A percentile compares a stretch with the other conserved stretches of the same genome.
phyloP scores from a whole-genome alignment of 805 yeast genomes.

The Jamesozyma jinghongensis region DNA sequence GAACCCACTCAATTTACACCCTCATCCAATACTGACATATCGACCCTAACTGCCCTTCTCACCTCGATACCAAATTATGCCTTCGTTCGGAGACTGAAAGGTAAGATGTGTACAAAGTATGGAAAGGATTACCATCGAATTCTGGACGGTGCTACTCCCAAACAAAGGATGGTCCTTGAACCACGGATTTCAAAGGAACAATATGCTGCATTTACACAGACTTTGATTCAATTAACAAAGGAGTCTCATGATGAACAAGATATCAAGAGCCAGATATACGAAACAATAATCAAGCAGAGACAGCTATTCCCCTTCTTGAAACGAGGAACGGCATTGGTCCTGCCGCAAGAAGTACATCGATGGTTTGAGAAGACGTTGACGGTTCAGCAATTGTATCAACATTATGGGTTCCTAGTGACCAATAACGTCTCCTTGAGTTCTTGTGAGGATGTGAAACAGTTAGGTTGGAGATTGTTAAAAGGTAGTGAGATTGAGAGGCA shows the following conservation, averaged over 20 bases:
- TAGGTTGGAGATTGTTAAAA: slow-evolving; percentile 15
- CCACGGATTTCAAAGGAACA: neutral
- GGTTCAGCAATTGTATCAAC: slow-evolving; percentile 13
- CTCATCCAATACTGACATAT: neutral
- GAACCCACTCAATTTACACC: no score
- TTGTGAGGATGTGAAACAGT: slow-evolving; percentile 7
- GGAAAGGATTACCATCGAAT: neutral
- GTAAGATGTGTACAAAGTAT: neutral
- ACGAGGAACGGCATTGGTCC: slow-evolving; percentile 7
- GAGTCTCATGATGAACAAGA: slow-evolving; percentile 2
- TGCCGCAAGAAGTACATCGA: slow-evolving; percentile 19
- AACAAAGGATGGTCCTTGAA: neutral
- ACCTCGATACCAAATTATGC: neutral
- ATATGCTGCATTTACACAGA: neutral
- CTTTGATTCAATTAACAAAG: neutral
- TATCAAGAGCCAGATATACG: slow-evolving; percentile 10
- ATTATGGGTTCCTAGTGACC: slow-evolving; percentile 20
- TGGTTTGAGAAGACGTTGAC: slow-evolving; percentile 22
- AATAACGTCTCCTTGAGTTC: slow-evolving; percentile 17
- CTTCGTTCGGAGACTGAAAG: neutral
- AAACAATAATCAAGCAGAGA: slow-evolving; percentile 15
- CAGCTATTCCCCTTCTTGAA: slow-evolving; percentile 11
- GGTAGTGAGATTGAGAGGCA: slow-evolving; percentile 24
- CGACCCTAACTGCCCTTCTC: neutral
- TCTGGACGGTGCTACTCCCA: neutral